Evolutionary conservation across 83 land plant genomes (phyloP), one percentile per base, ranked within the genome.

Genomic region (Larix sibirica): DNA sequence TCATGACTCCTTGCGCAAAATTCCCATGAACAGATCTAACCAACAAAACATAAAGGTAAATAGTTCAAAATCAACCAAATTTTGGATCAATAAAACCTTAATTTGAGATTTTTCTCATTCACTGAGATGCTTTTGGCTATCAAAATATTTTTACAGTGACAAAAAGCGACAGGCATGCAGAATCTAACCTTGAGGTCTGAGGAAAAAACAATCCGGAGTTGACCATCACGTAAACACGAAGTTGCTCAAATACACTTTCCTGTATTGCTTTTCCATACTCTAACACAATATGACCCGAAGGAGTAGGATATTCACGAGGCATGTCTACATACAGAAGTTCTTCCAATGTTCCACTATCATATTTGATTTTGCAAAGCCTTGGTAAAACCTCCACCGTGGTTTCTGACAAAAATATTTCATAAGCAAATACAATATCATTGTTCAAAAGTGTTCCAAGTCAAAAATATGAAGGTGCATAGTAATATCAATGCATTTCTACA

Each of bases 221-320:
- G 99, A 66, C 99, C 99, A 73, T 98, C 99, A n/a, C 99, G 94
- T 38, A 98, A 83, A 98, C 99, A 76, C 99, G 96, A 56, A 98
- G 89, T 79, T 96, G 98, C 83, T 98, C 99, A 89, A 94, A 98
- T 17, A 98, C 97, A 87, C 99, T 98, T 87, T 98, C 99, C 84
- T 98, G 99, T 18, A 95, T 92, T 67, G 99, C 99, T 83, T 98
- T 98, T 58, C 89, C 92, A 87, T 98, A 98, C 77, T 98, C 99
- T 64, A 98, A 80, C 47, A 98, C 97, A 85, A 96, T 91, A 66
- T 93, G 94, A 12, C 99, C 99, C 47, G 97, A 93, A 8, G 90
- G 40, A 83, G 90, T 88, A 44, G 88, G 91, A 81, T 93, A 94
- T 79, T 98, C 99, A 58, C 87, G 90, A 16, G 99, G 99, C 94